Evolutionary conservation across 2,329 filamentous ascomycete species (phyloP).

Genomic region (Colletotrichum limetticola): DNA sequence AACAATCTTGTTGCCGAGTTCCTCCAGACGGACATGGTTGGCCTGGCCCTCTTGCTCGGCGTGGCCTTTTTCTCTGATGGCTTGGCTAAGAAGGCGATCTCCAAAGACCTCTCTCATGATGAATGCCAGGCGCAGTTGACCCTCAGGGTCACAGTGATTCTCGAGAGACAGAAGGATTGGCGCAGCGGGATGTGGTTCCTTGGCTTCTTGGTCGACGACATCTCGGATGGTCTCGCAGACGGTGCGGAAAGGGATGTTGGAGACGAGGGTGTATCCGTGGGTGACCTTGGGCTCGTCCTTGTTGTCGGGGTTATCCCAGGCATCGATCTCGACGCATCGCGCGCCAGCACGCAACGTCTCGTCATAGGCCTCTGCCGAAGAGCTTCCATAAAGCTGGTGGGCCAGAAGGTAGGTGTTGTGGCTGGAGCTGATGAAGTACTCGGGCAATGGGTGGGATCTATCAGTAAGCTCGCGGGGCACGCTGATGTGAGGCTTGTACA

Average conservation of each 20-base stretch:
- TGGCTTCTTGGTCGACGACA: conserved; percentile 68
- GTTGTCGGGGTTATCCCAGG: conserved; percentile 73
- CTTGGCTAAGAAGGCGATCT: conserved; percentile 66
- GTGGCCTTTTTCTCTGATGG: conserved; percentile 66
- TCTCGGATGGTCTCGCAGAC: conserved; percentile 75
- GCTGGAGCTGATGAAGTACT: conserved; percentile 79
- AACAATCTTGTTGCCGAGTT: conserved; percentile 71
- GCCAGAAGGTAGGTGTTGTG: conserved; percentile 80
- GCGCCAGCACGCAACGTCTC: conserved; percentile 71
- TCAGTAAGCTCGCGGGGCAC: conserved; percentile 67
- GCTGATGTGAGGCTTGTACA: conserved; percentile 66
- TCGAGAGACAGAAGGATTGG: conserved; percentile 75
- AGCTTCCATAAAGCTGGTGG: conserved; percentile 74
- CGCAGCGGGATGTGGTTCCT: conserved; percentile 55
- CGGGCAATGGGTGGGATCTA: conserved; percentile 69
- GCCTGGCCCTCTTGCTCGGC: conserved; percentile 61
- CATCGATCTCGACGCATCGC: conserved; percentile 79
- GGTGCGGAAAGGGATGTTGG: conserved; percentile 70
- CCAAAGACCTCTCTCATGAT: conserved; percentile 75
- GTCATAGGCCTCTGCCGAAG: conserved; percentile 71
- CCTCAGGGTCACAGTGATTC: conserved; percentile 71
- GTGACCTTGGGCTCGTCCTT: conserved; percentile 75
- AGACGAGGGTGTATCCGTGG: conserved; percentile 76
- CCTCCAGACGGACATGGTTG: conserved; percentile 66
- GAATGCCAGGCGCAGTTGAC: conserved; percentile 69